Conservation (phyloP, 2,329 filamentous ascomycete species). For the Incumbomyces delicatus region DNA sequence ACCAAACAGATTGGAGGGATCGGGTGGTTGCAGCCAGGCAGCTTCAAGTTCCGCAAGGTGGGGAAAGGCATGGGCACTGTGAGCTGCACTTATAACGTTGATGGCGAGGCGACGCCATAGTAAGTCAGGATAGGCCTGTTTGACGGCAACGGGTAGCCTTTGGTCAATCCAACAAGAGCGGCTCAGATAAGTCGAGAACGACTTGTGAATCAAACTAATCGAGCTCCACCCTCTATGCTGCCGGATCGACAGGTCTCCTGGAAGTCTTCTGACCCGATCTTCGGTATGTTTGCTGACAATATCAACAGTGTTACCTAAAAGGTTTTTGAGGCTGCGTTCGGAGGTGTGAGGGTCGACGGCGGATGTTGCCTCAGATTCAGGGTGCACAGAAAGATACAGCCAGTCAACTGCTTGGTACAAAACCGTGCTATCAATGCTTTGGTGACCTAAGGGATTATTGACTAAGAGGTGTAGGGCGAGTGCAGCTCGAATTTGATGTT, state of each 20-base stretch:
- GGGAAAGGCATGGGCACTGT: too few species aligned
- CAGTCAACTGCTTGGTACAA: not conserved
- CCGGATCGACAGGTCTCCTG: too few species aligned
- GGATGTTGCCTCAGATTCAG: not conserved
- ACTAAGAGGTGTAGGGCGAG: not conserved
- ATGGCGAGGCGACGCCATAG: not conserved
- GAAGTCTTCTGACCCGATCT: too few species aligned
- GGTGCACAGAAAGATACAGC: not conserved
- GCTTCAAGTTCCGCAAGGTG: too few species aligned
- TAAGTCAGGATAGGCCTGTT: not conserved
- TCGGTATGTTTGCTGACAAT: too few species aligned
- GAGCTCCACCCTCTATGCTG: not conserved
- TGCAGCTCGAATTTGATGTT: conserved; percentile 5
- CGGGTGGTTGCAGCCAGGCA: too few species aligned
- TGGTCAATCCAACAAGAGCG: not conserved
- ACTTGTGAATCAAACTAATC: not conserved
- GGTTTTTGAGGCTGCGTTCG: not conserved
- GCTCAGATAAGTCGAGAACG: not conserved
- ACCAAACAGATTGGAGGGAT: too few species aligned
- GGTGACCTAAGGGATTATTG: not conserved
- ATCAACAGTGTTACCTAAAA: not conserved
- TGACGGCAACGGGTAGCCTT: not conserved
- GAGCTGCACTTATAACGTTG: too few species aligned
- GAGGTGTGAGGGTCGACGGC: not conserved
- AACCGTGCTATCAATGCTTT: not conserved